Conservation (phyloP, 441 rosid species). For the Populus hybrid region DNA sequence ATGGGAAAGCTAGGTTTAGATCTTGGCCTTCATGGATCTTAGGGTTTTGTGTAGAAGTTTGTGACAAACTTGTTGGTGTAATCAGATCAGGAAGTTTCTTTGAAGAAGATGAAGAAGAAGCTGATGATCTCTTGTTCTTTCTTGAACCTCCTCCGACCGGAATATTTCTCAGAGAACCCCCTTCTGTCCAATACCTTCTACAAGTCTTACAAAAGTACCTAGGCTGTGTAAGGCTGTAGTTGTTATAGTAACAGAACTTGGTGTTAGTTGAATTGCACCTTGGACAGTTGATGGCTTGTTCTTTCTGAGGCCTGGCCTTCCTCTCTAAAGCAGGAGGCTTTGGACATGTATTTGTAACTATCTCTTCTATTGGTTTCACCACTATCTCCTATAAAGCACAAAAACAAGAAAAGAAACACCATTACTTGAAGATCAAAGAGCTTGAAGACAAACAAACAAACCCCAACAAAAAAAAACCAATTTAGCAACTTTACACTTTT, state of each 20-base stretch:
- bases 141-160: slow-evolving; percentile 25
- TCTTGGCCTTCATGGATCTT: slow-evolving; percentile 66
- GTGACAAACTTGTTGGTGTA: slow-evolving; percentile 31
- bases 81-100: slow-evolving; percentile 59
- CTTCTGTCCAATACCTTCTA: slow-evolving; percentile 93
- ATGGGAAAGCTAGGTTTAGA: slow-evolving; percentile 69
- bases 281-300: slow-evolving; percentile 79
- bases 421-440: slow-evolving; percentile 9
- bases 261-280: slow-evolving; percentile 93
- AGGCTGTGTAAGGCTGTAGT: slow-evolving; percentile 93
- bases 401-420: not conserved
- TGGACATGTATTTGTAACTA: slow-evolving; percentile 55
- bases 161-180: slow-evolving; percentile 80
- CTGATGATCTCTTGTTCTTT: slow-evolving; percentile 73
- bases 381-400: slow-evolving; percentile 55
- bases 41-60: slow-evolving; percentile 46
- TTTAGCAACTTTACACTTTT: slow-evolving; percentile 32
- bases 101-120: slow-evolving; percentile 42
- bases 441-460: slow-evolving; percentile 22
- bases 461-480: slow-evolving; percentile 15
- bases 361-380: slow-evolving; percentile 80
- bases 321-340: slow-evolving; percentile 42
- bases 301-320: slow-evolving; percentile 63
- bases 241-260: slow-evolving; percentile 95
- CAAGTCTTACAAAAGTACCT: slow-evolving; percentile 94